Conservation (phyloP, 805 yeast genomes). For the Schwanniomyces polymorphus region DNA sequence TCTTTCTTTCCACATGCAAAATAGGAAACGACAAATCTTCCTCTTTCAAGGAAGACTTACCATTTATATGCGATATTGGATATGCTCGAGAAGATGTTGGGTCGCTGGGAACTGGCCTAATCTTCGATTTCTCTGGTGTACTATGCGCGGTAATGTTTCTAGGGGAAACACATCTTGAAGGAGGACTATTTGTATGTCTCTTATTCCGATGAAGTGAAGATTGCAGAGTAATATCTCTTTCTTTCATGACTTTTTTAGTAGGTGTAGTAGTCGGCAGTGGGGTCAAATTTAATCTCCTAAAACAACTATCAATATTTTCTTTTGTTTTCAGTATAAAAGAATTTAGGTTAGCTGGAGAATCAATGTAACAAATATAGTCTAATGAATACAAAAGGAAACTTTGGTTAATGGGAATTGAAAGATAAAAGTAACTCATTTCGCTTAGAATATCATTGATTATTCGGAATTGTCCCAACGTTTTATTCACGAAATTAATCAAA, state of each 20-base stretch:
- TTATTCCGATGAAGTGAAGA: background rate
- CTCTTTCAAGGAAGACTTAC: background rate
- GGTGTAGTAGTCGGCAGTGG: background rate
- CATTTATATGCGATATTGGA: background rate
- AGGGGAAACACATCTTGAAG: background rate
- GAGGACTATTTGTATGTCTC: background rate
- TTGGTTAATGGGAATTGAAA: conserved; percentile 4
- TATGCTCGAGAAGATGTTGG: background rate
- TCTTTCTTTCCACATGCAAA: background rate
- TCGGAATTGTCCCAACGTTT: background rate
- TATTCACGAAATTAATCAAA: background rate
- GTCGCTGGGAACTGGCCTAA: background rate
- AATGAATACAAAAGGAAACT: conserved; percentile 14
- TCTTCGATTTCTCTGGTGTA: background rate
- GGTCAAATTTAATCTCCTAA: background rate
- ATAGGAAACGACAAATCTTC: background rate
- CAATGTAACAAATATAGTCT: conserved; percentile 17
- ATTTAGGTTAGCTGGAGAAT: conserved; percentile 7
- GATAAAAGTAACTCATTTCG: background rate
- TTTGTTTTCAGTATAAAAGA: background rate
- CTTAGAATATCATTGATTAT: background rate
- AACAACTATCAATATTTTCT: background rate
- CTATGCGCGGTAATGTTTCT: background rate
- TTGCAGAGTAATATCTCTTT: background rate
- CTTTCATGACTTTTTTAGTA: background rate